Evolutionary conservation across 441 rosid genomes (phyloP).

Genomic region (Brassica hybrid): DNA sequence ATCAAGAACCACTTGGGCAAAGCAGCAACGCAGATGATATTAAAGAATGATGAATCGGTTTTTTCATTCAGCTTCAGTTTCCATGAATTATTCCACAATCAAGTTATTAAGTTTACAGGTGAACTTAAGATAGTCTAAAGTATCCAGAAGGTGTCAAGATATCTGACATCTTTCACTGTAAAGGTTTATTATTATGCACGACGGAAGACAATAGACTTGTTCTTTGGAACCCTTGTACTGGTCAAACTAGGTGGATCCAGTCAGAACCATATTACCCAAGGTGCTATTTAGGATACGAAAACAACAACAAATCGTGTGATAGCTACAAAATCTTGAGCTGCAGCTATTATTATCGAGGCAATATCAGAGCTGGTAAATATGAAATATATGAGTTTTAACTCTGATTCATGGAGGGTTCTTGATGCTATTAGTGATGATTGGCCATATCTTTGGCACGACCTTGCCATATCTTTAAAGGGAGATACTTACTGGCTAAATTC

Average conservation of each 20-base stretch:
- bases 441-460: not conserved
- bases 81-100: not conserved
- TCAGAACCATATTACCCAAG: not conserved
- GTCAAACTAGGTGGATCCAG: not conserved
- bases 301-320: not conserved
- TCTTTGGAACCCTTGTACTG: slow-evolving; percentile 5
- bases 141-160: not conserved
- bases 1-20: not conserved
- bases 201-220: not conserved
- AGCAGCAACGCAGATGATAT: not conserved
- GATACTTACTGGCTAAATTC: not conserved
- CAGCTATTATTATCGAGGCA: not conserved
- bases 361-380: not conserved
- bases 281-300: not conserved
- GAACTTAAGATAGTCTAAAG: not conserved
- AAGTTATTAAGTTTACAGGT: not conserved
- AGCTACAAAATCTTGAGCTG: slow-evolving; percentile 6
- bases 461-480: not conserved
- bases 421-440: not conserved
- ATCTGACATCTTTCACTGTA: not conserved
- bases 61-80: not conserved
- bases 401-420: slow-evolving; percentile 5
- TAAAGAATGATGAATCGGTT: not conserved
- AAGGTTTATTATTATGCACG: not conserved
- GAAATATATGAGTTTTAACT: not conserved